phyloP scores from a whole-genome alignment of 352 stramenopile species.

The Pythium brassicae region DNA sequence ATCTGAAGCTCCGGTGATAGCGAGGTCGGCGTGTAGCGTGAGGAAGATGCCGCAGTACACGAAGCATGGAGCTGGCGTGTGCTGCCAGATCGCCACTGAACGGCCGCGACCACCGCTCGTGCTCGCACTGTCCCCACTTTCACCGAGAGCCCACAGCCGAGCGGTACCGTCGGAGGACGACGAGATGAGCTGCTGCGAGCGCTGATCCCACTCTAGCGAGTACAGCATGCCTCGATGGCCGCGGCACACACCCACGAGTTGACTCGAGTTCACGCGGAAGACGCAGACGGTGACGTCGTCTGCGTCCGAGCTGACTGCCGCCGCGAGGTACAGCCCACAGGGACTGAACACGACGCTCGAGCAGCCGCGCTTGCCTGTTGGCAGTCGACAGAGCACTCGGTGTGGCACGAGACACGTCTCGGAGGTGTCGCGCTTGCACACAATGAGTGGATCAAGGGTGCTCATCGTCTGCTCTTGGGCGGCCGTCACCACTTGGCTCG shows the following conservation, averaged over 20 bases:
- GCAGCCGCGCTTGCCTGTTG: slow-evolving; percentile 51
- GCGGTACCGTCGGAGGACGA: slow-evolving; percentile 57
- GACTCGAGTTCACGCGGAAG: slow-evolving; percentile 36
- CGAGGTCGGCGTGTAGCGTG: slow-evolving; percentile 17
- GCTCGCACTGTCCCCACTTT: neutral
- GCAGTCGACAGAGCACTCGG: slow-evolving; percentile 45
- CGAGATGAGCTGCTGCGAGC: slow-evolving; percentile 31
- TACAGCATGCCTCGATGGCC: slow-evolving; percentile 60
- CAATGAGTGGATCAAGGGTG: slow-evolving; percentile 14
- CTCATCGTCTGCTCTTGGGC: slow-evolving; percentile 5
- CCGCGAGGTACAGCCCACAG: slow-evolving; percentile 48
- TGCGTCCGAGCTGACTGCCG: slow-evolving; percentile 27
- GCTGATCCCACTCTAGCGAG: slow-evolving; percentile 41
- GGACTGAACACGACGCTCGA: slow-evolving; percentile 57
- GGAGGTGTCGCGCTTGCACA: slow-evolving; percentile 25
- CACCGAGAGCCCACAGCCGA: slow-evolving; percentile 32
- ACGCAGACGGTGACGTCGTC: slow-evolving; percentile 41
- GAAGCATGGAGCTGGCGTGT: slow-evolving; percentile 48
- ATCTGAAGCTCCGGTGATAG: slow-evolving; percentile 52
- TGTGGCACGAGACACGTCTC: slow-evolving; percentile 59
- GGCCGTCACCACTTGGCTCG: neutral
- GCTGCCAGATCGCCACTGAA: slow-evolving; percentile 30
- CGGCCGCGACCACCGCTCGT: no score
- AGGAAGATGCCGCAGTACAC: slow-evolving; percentile 69
- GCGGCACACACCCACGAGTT: slow-evolving; percentile 28